Conservation (phyloP, 192 early-diverging fungal genomes). For the Rhizoclosmatium sp. region DNA sequence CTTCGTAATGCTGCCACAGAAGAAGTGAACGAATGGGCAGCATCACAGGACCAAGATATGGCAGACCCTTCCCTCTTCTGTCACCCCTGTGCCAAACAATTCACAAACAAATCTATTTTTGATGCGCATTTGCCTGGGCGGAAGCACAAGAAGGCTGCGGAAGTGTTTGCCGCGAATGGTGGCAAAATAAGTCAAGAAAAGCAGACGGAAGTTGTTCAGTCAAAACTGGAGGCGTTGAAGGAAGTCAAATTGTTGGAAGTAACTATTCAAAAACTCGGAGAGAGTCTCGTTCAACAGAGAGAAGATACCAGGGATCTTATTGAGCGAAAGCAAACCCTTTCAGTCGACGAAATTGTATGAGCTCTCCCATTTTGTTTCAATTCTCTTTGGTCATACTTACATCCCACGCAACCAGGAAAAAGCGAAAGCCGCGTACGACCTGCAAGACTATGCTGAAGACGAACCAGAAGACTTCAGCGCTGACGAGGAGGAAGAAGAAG, state of each 20-base stretch:
- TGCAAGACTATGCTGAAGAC: slow-evolving; percentile 32
- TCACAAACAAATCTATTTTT: slow-evolving; percentile 85
- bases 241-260: slow-evolving; percentile 68
- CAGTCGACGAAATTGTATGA: slow-evolving; percentile 81
- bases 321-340: slow-evolving; percentile 90
- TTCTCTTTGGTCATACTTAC: not conserved
- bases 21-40: slow-evolving; percentile 75
- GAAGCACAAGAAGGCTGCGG: slow-evolving; percentile 88
- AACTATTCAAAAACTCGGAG: slow-evolving; percentile 64
- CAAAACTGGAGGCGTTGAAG: not conserved
- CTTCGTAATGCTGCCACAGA: slow-evolving; percentile 55
- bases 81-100: slow-evolving; percentile 77
- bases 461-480: slow-evolving; percentile 44
- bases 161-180: slow-evolving; percentile 19
- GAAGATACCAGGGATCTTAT: slow-evolving; percentile 88
- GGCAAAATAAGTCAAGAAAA: slow-evolving; percentile 3
- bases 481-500: slow-evolving; percentile 74
- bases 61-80: slow-evolving; percentile 71
- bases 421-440: slow-evolving; percentile 32
- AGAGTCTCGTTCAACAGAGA: slow-evolving; percentile 49
- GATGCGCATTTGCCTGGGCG: slow-evolving; percentile 87
- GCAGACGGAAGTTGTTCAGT: not conserved
- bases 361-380: not conserved
- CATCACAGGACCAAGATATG: slow-evolving; percentile 49
- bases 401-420: slow-evolving; percentile 12